A percentile compares a stretch with the other conserved stretches of the same genome.
Evolutionary conservation across 169 alveolate genomes (phyloP).

Genomic region (Pseudocohnilembus persalinus): DNA sequence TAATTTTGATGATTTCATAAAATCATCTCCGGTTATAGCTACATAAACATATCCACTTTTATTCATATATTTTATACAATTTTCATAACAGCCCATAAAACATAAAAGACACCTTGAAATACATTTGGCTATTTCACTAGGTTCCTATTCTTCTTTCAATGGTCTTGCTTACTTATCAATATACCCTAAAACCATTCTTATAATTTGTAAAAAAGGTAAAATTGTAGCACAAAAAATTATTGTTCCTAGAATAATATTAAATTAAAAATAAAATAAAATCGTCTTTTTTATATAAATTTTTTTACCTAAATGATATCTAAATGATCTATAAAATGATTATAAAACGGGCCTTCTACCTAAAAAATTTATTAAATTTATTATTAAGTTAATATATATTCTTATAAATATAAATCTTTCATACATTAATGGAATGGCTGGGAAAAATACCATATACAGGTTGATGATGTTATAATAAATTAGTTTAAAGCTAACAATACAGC

Average conservation of each 20-base stretch:
- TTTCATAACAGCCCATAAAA: background rate
- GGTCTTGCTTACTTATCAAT: background rate
- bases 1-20: background rate
- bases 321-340: background rate
- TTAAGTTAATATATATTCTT: too few species aligned
- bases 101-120: background rate
- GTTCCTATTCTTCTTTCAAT: background rate
- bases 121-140: background rate
- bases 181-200: background rate
- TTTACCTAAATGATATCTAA: background rate
- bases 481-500: too few species aligned
- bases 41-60: background rate
- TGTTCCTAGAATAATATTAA: too few species aligned
- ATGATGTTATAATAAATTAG: background rate
- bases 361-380: too few species aligned
- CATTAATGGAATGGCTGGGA: background rate
- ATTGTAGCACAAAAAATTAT: background rate
- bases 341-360: background rate
- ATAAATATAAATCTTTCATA: too few species aligned
- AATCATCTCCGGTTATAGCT: background rate
- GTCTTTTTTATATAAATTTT: too few species aligned
- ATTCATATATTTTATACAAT: background rate
- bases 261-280: too few species aligned
- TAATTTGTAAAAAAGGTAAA: background rate
- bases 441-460: background rate